Conservation (phyloP, 1,139 yeast genomes). For the Blastobotrys aristatus region DNA sequence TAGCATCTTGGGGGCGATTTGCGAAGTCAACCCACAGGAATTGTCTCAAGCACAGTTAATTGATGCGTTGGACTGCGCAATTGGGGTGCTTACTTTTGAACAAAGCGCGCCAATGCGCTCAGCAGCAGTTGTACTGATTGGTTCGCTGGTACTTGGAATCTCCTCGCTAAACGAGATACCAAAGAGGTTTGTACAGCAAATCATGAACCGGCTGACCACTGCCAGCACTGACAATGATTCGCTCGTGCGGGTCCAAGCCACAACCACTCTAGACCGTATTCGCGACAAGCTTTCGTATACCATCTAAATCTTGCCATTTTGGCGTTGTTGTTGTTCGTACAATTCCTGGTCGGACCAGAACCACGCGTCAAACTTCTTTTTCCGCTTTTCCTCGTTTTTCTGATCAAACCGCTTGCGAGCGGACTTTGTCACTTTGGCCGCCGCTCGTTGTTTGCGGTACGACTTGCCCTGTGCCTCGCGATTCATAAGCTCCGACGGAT, state of each 20-base stretch:
- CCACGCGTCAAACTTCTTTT: conserved; percentile 24
- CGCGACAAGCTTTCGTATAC: conserved; percentile 2
- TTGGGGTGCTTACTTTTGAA: conserved; percentile 68
- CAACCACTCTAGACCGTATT: conserved; percentile 12
- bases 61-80: conserved; percentile 66
- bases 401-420: conserved; percentile 25
- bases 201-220: conserved; percentile 21
- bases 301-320: not conserved
- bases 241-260: conserved; percentile 28
- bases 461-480: conserved; percentile 20
- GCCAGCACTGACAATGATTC: conserved; percentile 28
- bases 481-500: conserved; percentile 14
- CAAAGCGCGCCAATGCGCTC: conserved; percentile 52
- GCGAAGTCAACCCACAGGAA: conserved; percentile 57
- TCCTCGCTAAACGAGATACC: conserved; percentile 23
- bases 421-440: conserved; percentile 22
- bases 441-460: conserved; percentile 22
- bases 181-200: conserved; percentile 15
- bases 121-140: conserved; percentile 64
- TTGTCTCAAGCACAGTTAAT: conserved; percentile 40
- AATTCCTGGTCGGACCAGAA: conserved; percentile 6
- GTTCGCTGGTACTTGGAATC: conserved; percentile 52
- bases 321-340: conserved; percentile 3
- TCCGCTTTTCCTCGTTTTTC: conserved; percentile 25
- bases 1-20: conserved; percentile 65